Base-by-base conservation (phyloP, 805 yeast genomes). In the Kodamaea jinghongensis region DNA sequence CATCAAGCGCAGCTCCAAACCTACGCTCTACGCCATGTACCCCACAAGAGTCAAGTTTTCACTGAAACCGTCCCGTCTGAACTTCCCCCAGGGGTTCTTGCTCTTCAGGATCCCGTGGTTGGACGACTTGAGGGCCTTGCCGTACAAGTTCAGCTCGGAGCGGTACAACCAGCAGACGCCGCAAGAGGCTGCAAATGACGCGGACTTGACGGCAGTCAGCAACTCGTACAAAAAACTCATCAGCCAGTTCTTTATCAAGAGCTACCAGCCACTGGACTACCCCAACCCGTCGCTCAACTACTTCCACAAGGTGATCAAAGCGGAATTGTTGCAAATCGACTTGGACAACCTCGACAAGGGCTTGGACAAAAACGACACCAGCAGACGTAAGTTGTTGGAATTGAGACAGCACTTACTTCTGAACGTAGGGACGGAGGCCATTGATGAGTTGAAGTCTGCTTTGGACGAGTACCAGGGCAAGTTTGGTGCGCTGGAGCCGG, bases 71-170 rank as follows among this genome's bases (percentile, higher is more conserved):
- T n/a, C n/a, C n/a, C 47, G 50, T 10, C 14, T 32, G 7, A 51
- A 55, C n/a, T 61, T 71, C 22, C 84, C 91, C 0, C 79, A 84
- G 41, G 96, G 96, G 0, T 76, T 91, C 45, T 79, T 82, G 35
- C 57, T 89, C 41, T 70, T 84, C 6, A 70, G 73, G 22, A 50
- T 86, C 15, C 96, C 98, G 1, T 84, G 76, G 68, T 61, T 77
- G 11, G 95, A 88, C 48, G 91, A 87, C 55, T 60, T 88, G 3
- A 67, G 97, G 37, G 70, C 75, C 25, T 58, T 78, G 3, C 96
- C 97, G 0, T 61, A 60, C 14, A 45, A 58, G 37, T 45, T 52
- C 34, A 31, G 56, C 17, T 38, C 43, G 28, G 46, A 41, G 35
- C 33, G 28, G 28, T 42, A 38, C 17, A 28, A 34, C 17, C 41